Evolutionary conservation across 2,329 filamentous ascomycete species (phyloP).

Genomic region (Thielaviopsis musarum): DNA sequence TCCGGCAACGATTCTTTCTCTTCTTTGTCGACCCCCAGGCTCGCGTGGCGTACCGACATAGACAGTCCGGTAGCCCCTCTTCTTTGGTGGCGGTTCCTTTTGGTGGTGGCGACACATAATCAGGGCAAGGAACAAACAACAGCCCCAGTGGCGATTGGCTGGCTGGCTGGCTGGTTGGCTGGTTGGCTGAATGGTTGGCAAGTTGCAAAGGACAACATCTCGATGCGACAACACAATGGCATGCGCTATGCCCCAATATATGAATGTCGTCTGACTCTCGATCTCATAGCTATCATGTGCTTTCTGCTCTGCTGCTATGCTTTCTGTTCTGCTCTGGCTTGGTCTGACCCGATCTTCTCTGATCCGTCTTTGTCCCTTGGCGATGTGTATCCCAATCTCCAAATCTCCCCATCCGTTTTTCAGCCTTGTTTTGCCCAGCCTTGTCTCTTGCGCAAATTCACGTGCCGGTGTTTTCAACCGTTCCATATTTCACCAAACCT

Average conservation of each 20-base stretch:
- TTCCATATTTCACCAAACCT: background rate
- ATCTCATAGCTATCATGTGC: conserved; percentile 11
- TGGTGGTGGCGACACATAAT: background rate
- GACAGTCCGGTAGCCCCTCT: background rate
- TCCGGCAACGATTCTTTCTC: background rate
- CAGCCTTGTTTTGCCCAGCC: background rate
- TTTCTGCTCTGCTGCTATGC: conserved; percentile 10
- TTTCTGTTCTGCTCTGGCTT: conserved; percentile 7
- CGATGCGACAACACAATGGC: conserved; percentile 10
- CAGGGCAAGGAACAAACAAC: background rate
- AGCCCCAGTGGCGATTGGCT: background rate
- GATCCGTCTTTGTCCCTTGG: background rate
- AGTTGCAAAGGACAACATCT: background rate
- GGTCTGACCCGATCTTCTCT: background rate
- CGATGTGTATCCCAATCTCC: background rate
- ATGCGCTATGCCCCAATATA: conserved; percentile 11
- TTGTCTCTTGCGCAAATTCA: too few species aligned
- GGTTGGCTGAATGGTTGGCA: background rate
- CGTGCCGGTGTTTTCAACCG: too few species aligned
- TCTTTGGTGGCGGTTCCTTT: background rate
- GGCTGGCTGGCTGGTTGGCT: background rate
- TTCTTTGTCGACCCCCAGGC: background rate
- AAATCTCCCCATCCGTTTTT: background rate
- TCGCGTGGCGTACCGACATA: background rate
- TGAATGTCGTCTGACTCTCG: conserved; percentile 11